Base-by-base conservation (phyloP, 139 green algal species). In the Picochlorum sp. region DNA sequence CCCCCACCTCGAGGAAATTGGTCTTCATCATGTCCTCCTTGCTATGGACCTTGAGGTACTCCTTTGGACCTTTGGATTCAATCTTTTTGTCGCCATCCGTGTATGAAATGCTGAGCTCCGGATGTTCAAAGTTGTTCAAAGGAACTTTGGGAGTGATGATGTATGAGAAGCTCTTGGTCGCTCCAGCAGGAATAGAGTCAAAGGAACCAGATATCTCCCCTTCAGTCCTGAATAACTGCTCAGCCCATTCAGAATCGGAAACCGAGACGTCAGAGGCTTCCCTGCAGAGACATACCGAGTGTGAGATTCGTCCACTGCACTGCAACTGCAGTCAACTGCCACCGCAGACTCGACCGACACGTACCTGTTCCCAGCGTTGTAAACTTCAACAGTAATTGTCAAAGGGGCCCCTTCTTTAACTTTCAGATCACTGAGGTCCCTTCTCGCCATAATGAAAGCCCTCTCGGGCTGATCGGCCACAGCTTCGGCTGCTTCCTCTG, bases 121-220 rank as follows among this genome's bases (percentile, higher is more conserved):
- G 61, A 30, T 50, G 20, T 9, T 57, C 23, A 26, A 59, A 38
- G 24, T 15, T 14, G 4, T 57, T 13, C 15, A 44, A 15, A 20
- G 34, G 15, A 20, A 57, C 15, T 41, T 66, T 66, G 10, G 61
- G 61, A 32, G 61, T 59, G 32, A 66, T 26, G 13, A 15, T 44
- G 37, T 32, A 66, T 32, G 34, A 57, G 37, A 56, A 55, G 24
- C 26, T 24, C 34, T 56, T 20, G 9, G 55, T 56, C 18, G 57
- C 37, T 50, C 64, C 64, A 15, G 56, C 70, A 15, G 70, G 70
- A 37, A 77, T 72, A n/a, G 16, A 47, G 47, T 77, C 70, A 26
- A 61, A 77, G 23, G 14, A 37, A 41, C 64, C 64, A 2, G 38
- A 24, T 6, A 77, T 47, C 13, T 68, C 20, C 21, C 70, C 70